Evolutionary conservation across 1,139 yeast species (phyloP).

Genomic region (Geotrichum europaeum): DNA sequence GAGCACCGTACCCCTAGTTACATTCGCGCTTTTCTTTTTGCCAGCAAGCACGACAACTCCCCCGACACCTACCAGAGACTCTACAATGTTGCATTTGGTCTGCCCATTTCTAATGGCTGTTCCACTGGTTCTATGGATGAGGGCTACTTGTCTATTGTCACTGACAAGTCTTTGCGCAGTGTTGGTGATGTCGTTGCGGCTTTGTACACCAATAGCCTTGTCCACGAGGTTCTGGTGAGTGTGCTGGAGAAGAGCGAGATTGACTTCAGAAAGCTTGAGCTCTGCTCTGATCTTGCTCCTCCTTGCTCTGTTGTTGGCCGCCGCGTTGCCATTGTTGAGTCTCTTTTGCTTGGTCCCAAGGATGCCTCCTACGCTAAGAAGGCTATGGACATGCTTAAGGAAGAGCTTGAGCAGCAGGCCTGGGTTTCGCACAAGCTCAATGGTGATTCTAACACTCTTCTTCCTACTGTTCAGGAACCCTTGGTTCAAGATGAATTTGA

Average conservation of each 20-base stretch:
- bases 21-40: constrained; percentile 18
- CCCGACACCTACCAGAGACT: constrained; percentile 25
- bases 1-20: constrained; percentile 19
- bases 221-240: constrained; percentile 27
- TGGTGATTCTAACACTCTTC: background rate
- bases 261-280: constrained; percentile 22
- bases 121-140: constrained; percentile 25
- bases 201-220: constrained; percentile 28
- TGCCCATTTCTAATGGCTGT: constrained; percentile 19
- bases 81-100: constrained; percentile 24
- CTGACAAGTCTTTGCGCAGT: constrained; percentile 29
- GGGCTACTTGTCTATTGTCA: constrained; percentile 24
- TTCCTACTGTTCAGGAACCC: background rate
- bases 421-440: constrained; percentile 12
- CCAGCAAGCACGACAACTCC: constrained; percentile 18
- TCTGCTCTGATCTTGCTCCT: constrained; percentile 30
- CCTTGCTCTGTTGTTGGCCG: constrained; percentile 28
- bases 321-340: constrained; percentile 31
- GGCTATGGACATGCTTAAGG: constrained; percentile 24
- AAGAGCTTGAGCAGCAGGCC: constrained; percentile 21
- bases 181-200: constrained; percentile 33
- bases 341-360: constrained; percentile 29
- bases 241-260: constrained; percentile 22
- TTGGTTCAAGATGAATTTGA: background rate
- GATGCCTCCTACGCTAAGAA: constrained; percentile 23